Evolutionary conservation across 2,329 filamentous ascomycete genomes (phyloP), one percentile per base, ranked within the genome.

Genomic region (Paracamarosporium sp.): DNA sequence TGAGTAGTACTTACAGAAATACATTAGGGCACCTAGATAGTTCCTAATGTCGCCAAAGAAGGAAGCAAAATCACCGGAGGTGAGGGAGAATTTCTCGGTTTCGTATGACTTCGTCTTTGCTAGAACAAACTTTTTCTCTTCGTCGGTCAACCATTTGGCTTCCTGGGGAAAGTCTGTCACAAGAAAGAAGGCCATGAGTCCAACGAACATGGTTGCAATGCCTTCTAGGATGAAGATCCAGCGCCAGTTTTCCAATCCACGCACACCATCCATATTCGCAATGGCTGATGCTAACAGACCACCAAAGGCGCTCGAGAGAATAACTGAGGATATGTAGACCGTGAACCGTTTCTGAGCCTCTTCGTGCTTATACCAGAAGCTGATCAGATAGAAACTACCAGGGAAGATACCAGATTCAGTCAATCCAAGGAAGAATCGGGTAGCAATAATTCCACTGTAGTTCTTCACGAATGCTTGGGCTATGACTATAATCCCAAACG

Each of bases 281-380:
- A 50, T 43, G 9, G 43, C 30, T 13, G 35, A 50, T 55, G 30
- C 77, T 0, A 90, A 77, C 0, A 90, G 78, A 0, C 88, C 88
- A 27, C 88, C 87, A 61, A 90, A 90, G 0, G 87, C 87, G 1
- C 87, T 87, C 0, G 87, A 87, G 0, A 90, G 78, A 0, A 87
- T 86, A 0, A 86, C 83, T 82, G 85, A 88, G 54, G 89, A 85
- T 52, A 90, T 83, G 71, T 89, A 90, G 1, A 90, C 74, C 0
- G 85, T 83, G 1, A 90, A 76, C 0, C 88, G 81, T 68, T 89
- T 89, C 0, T 85, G 82, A 9, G 90, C 75, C 72, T 91, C 88
- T 53, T 81, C 82, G 33, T 85, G 80, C 22, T 86, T 80, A 64
- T 90, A 90, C 88, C 88, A 91, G 56, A 88, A 79, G 0, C 84